A percentile compares a stretch with the other conserved stretches of the same genome.
These are phyloP conservation scores for Erythrophleum fordii DNA, from an alignment of 306 rosid genomes.

Conservation along the genomic window DNA sequence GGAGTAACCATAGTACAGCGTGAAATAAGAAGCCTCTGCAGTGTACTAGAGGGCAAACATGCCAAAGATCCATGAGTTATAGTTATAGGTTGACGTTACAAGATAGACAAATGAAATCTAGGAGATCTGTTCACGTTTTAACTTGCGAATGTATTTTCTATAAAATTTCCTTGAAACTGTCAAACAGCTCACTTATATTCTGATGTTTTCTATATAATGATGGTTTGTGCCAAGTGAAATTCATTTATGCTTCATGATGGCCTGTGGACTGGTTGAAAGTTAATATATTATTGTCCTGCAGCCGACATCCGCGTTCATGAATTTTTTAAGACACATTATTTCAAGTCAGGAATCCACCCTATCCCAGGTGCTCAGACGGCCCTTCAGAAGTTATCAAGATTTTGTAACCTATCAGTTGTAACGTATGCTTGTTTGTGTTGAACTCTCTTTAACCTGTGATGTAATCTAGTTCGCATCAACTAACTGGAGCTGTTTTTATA, in stretches of 20 bases:
- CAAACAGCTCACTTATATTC: slow-evolving; percentile 1
- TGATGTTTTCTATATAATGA: not conserved
- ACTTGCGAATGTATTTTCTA: not conserved
- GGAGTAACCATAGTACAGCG: not conserved
- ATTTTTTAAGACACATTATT: slow-evolving; percentile 83
- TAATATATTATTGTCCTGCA: slow-evolving; percentile 48
- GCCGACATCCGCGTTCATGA: slow-evolving; percentile 89
- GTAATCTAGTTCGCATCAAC: slow-evolving; percentile 27
- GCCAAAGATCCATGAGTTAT: not conserved
- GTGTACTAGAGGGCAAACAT: not conserved
- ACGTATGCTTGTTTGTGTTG: slow-evolving; percentile 64
- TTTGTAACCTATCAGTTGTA: slow-evolving; percentile 78
- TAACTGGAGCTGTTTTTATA: slow-evolving; percentile 28
- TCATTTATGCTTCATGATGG: not conserved
- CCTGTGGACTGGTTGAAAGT: slow-evolving; percentile 32
- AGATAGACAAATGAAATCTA: not conserved
- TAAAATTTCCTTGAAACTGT: not conserved
- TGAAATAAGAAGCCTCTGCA: not conserved
- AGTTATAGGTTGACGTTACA: not conserved
- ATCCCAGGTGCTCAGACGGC: slow-evolving; percentile 80
- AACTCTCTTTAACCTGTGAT: slow-evolving; percentile 25
- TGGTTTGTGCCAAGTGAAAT: not conserved
- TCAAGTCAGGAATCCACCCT: slow-evolving; percentile 86
- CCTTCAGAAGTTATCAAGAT: slow-evolving; percentile 70
- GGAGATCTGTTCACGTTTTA: not conserved